These are phyloP conservation scores for Phytopythium litorale DNA, from an alignment of 352 stramenopile genomes.

Conservation along the genomic window DNA sequence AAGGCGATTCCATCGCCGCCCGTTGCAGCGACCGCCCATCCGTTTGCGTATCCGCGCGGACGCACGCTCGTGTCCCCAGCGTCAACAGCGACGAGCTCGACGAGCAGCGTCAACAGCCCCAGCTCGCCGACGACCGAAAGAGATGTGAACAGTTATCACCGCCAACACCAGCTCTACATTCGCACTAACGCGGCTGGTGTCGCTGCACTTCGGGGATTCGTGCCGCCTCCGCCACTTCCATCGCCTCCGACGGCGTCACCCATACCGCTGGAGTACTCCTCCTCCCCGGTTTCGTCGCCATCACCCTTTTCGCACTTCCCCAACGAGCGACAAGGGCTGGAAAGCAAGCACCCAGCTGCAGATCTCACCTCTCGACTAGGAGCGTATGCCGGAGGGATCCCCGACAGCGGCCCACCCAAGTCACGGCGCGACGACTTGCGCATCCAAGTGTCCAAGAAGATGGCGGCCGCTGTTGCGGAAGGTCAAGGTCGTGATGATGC, in stretches of 20 bases:
- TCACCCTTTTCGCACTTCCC: slow-evolving; percentile 26
- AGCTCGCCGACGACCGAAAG: slow-evolving; percentile 11
- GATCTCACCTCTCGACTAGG: neutral
- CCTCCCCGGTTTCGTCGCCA: slow-evolving; percentile 22
- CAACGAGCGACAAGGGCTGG: slow-evolving; percentile 16
- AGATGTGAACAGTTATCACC: neutral
- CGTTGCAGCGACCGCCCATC: slow-evolving; percentile 8
- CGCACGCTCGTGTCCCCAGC: slow-evolving; percentile 17
- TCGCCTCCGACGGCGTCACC: slow-evolving; percentile 5
- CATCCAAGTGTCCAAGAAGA: slow-evolving; percentile 80
- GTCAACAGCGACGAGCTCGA: slow-evolving; percentile 4
- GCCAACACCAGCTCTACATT: slow-evolving; percentile 1
- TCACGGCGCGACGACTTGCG: slow-evolving; percentile 55
- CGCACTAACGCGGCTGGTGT: neutral
- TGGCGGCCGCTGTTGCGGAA: slow-evolving; percentile 37
- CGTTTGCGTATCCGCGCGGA: slow-evolving; percentile 20
- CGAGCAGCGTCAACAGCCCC: slow-evolving; percentile 1
- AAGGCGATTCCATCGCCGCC: slow-evolving; percentile 18
- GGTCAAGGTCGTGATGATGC: neutral
- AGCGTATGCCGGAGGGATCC: neutral
- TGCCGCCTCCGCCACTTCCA: neutral
- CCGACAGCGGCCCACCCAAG: slow-evolving; percentile 7
- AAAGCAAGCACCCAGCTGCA: slow-evolving; percentile 7
- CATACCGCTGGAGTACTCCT: slow-evolving; percentile 29
- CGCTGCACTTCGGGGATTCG: neutral